Conservation (phyloP, 202 grass and related monocot species). For the Setaria italica region DNA sequence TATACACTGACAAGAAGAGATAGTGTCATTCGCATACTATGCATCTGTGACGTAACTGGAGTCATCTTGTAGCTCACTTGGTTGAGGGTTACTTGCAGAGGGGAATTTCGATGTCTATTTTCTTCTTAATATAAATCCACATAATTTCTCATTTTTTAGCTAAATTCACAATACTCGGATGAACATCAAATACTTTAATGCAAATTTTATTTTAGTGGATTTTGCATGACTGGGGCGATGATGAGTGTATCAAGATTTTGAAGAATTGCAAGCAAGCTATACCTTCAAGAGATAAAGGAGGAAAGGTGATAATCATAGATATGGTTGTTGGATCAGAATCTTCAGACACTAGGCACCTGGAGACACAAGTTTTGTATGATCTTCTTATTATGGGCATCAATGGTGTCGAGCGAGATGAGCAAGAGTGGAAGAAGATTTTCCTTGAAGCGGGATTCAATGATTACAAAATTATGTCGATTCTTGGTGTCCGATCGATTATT, state of each 20-base stretch:
- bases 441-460: neutral
- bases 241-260: neutral
- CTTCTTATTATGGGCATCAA: conserved; percentile 1
- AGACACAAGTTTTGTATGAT: conserved; percentile 5
- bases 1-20: too few species aligned
- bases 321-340: neutral
- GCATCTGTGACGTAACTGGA: too few species aligned
- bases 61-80: too few species aligned
- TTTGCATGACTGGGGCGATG: neutral
- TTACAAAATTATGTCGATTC: neutral
- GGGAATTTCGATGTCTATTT: too few species aligned
- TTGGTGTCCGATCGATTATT: neutral
- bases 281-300: neutral
- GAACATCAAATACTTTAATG: neutral
- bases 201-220: neutral
- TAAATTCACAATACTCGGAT: neutral
- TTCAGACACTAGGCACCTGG: neutral
- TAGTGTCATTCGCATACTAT: too few species aligned
- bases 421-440: conserved; percentile 4
- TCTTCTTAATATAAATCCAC: too few species aligned
- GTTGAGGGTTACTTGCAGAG: too few species aligned
- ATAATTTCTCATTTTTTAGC: too few species aligned
- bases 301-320: neutral
- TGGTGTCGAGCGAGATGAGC: neutral
- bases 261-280: neutral